Evolutionary conservation across 108 stramenopile species (phyloP).

Genomic region (Conticribra weissflogii): DNA sequence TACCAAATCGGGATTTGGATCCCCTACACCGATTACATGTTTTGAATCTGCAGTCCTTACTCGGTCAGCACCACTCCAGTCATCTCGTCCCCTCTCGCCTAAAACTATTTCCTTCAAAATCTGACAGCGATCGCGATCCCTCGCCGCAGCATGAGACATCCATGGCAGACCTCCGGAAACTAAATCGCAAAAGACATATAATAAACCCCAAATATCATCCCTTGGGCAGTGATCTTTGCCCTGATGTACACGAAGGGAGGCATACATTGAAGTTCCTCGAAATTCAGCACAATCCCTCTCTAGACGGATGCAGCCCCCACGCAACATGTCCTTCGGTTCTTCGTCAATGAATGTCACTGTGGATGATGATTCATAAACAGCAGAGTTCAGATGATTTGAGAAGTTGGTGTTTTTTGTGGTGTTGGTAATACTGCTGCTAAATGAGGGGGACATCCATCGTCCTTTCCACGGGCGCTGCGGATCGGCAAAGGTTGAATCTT

Average conservation of each 20-base stretch:
- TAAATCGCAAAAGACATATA: constrained; percentile 91
- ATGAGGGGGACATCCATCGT: constrained; percentile 56
- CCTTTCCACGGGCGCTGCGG: constrained; percentile 61
- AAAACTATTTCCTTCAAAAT: constrained; percentile 77
- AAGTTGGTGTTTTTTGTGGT: not conserved
- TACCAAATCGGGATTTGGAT: constrained; percentile 28
- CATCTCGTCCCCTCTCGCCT: constrained; percentile 51
- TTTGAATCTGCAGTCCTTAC: too few relatives aligned
- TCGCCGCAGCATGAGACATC: constrained; percentile 82
- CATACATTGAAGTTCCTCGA: constrained; percentile 88
- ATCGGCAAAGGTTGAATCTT: constrained; percentile 64
- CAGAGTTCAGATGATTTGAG: too few relatives aligned
- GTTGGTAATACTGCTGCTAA: constrained; percentile 12
- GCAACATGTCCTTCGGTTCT: constrained; percentile 1
- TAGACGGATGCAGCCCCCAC: constrained; percentile 53
- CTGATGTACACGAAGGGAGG: constrained; percentile 81
- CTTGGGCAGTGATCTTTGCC: constrained; percentile 75
- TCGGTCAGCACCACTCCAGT: constrained; percentile 18
- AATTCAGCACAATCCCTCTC: constrained; percentile 82
- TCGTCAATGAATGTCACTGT: constrained; percentile 2
- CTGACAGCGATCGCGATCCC: constrained; percentile 73
- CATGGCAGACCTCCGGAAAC: constrained; percentile 85
- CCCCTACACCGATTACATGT: constrained; percentile 12
- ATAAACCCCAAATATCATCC: constrained; percentile 86
- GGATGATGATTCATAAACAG: too few relatives aligned